Base-by-base conservation (phyloP, 2,329 filamentous ascomycete genomes). In the Arachnomyces sp. region DNA sequence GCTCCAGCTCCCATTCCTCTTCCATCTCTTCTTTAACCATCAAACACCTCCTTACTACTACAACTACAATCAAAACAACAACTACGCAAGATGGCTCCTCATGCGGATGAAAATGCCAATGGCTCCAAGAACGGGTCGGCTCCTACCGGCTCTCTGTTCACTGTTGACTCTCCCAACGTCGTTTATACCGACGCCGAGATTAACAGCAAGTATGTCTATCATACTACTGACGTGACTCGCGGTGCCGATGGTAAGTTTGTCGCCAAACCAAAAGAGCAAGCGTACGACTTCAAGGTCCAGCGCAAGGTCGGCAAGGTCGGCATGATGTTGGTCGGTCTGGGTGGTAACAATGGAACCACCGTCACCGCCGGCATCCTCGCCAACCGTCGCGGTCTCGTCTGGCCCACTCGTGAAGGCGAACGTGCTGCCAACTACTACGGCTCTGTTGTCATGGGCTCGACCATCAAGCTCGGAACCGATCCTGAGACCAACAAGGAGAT, bases 281-380 rank as follows among this genome's bases (percentile, higher is more conserved):
- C 82, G 53, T 98, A 96, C 66, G 84, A 95, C 74, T 96, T 98
- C 84, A 94, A 95, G 77, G 86, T 92, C 59, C 84, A 95, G 63
- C 87, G 90, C 65, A 86, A 85, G 67, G 78, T 96, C 44, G 87
- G 88, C 67, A 94, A 90, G 75, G 78, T 87, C 52, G 92, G 92
- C 60, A 78, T 95, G 72, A 96, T 98, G 92, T 77, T 98, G 51
- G 90, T 98, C 52, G 92, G 92, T 49, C 90, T 84, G 80, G 92
- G 92, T 67, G 92, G 92, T 60, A 98, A 98, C 79, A 98, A 98
- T 63, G 92, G 92, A 51, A 87, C 87, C 51, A 98, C 92, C 43
- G 87, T 98, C 47, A 96, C 92, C 44, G 92, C 92, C 47, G 92
- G 90, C 64, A 94, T 98, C 67, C 77, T 98, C 62, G 92, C 90